Base-by-base conservation (phyloP, 2,329 filamentous ascomycete genomes). In the Pseudopyricularia javanii region DNA sequence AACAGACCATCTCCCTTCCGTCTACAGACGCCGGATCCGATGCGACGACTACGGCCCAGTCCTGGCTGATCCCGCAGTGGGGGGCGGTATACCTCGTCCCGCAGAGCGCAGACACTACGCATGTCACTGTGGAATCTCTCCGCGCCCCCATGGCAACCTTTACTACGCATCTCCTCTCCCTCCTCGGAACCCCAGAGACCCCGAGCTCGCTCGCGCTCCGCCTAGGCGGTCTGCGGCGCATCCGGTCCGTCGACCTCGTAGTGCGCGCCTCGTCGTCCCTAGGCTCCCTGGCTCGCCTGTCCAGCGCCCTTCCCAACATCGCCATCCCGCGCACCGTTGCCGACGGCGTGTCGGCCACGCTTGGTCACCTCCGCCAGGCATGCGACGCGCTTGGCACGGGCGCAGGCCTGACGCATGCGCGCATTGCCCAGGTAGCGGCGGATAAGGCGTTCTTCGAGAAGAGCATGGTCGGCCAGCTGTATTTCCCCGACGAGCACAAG, bases 401-500 rank as follows among this genome's bases (percentile, higher is more conserved):
- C 0, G 77, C 83, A 28, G 91, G 90, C 0, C 71, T 98, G 37
- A 79, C 84, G 56, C 83, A 91, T 64, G 91, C 91, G 0, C 80
- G 88, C 9, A 81, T 89, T 48, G 93, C 93, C 6, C 91, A 96
- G 68, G 79, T 81, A 3, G 89, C 94, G 64, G 91, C 90, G 0
- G 93, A 98, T 66, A 83, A 86, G 56, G 91, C 91, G 0, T 98
- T 98, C 68, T 98, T 98, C 60, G 93, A 98, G 69, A 95, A 95
- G 70, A 95, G 88, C 63, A 98, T 98, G 93, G 93, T 98, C 12
- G 93, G 91, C 0, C 93, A 97, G 70, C 84, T 97, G 2, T 98
- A 97, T 68, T 98, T 98, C 67, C 93, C 93, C 0, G 93, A 98
- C 63, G 93, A 98, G 70, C 93, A 98, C 68, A 98, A 97, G 68